Percentiles rank a stretch among this genome's conserved stretches.
Evolutionary conservation across 106 monocot species (phyloP).

Genomic region (Amphibolis antarctica): DNA sequence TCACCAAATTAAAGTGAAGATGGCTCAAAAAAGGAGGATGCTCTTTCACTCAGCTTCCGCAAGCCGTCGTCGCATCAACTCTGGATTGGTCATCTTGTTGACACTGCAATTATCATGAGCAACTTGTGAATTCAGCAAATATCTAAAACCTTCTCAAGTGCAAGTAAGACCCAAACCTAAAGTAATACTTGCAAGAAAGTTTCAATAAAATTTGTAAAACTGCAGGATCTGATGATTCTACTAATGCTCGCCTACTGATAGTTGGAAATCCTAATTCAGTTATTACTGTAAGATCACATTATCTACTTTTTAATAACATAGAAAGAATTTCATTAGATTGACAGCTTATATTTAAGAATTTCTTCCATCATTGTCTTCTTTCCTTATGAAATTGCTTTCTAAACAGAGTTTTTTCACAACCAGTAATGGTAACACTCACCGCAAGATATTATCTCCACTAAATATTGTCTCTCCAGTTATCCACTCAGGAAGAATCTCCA

Average conservation of each 20-base stretch:
- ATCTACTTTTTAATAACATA: too few species aligned
- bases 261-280: too few species aligned
- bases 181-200: background rate
- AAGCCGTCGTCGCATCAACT: slow-evolving; percentile 27
- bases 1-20: background rate
- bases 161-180: background rate
- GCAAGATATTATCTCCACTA: slow-evolving; percentile 45
- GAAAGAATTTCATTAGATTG: too few species aligned
- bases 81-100: slow-evolving; percentile 16
- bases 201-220: too few species aligned
- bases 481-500: slow-evolving; percentile 84
- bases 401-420: too few species aligned
- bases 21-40: background rate
- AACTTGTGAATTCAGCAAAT: background rate
- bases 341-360: too few species aligned
- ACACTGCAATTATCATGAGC: slow-evolving; percentile 22
- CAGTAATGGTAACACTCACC: slow-evolving; percentile 25
- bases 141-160: background rate
- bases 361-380: too few species aligned
- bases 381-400: too few species aligned
- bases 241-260: too few species aligned
- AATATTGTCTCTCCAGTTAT: slow-evolving; percentile 39
- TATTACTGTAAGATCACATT: too few species aligned
- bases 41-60: slow-evolving; percentile 28
- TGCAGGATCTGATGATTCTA: too few species aligned